Base-by-base conservation (phyloP, 2,329 filamentous ascomycete species). In the Teratosphaeria nubilosa region DNA sequence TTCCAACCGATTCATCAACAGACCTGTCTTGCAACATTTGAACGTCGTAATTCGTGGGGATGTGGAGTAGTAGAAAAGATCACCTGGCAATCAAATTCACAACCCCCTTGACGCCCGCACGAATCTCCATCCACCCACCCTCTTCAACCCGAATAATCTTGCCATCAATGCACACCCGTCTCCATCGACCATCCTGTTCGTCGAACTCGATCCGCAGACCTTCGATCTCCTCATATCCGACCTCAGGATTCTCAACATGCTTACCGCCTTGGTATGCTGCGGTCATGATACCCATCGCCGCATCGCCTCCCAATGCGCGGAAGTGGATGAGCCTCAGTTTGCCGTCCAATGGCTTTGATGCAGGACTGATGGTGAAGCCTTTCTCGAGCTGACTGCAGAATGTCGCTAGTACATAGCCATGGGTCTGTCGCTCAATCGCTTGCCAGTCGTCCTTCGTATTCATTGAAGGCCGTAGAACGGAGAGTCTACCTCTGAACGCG, bases 141-240 rank as follows among this genome's bases (percentile, higher is more conserved):
- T 78, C 71, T 22, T 87, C 86, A 0, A 96, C 75, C 59, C 83
- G 80, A 2, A 96, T 83, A 66, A 95, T 95, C 56, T 87, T 90
- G 2, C 92, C 92, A 72, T 97, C 92, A n/a, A 97, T 79, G 70
- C 92, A 97, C 14, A 95, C 82, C 68, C 91, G 84, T 60, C 92
- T 80, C 91, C 91, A 96, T 56, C 84, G 77, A 0, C 76, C 77
- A n/a, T 90, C 84, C 16, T 82, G 76, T 67, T 94, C 88, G 1
- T 76, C 62, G 37, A 90, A 84, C 16, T 82, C 79, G 53, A 96
- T 83, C 59, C 75, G 78, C 20, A 96, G 64, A 55, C 82, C 82
- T 1, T 87, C 82, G 6, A 94, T 79, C 56, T 83, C 80, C 20
- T 87, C 82, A 69, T 96, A 96, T 0, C 79, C 79, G 0, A 96